Evolutionary conservation across 768 basidiomycete genomes (phyloP).

Genomic region (Amanita muscaria): DNA sequence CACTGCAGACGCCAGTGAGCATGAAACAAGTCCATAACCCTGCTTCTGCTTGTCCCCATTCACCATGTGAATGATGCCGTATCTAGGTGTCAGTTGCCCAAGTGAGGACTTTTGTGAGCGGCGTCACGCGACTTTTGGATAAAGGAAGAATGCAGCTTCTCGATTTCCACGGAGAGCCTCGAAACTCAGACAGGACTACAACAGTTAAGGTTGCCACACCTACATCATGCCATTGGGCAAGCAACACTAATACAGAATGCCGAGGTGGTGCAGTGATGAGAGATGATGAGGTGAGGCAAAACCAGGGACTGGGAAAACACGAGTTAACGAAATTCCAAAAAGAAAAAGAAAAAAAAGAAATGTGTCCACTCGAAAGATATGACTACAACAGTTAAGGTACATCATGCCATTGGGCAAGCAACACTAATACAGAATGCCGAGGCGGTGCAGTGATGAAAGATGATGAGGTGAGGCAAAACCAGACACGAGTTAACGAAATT

Average conservation of each 20-base stretch:
- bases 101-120: conserved; percentile 13
- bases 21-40: too few relatives aligned
- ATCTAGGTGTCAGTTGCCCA: conserved; percentile 14
- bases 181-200: conserved; percentile 21
- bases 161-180: conserved; percentile 34
- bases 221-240: background rate
- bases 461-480: background rate
- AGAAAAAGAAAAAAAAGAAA: too few relatives aligned
- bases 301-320: too few relatives aligned
- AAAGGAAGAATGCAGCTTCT: conserved; percentile 30
- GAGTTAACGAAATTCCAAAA: too few relatives aligned
- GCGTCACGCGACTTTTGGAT: conserved; percentile 38
- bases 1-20: too few relatives aligned
- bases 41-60: conserved; percentile 60
- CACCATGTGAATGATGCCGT: conserved; percentile 18
- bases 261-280: background rate
- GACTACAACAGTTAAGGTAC: conserved; percentile 6
- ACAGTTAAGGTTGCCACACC: background rate
- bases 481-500: too few relatives aligned
- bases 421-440: background rate
- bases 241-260: background rate
- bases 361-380: too few relatives aligned
- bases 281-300: background rate
- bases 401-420: background rate
- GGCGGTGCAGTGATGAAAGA: background rate